A percentile compares a stretch with the other conserved stretches of the same genome.
phyloP scores from a whole-genome alignment of 768 basidiomycete genomes.

The Mycena belliarum region DNA sequence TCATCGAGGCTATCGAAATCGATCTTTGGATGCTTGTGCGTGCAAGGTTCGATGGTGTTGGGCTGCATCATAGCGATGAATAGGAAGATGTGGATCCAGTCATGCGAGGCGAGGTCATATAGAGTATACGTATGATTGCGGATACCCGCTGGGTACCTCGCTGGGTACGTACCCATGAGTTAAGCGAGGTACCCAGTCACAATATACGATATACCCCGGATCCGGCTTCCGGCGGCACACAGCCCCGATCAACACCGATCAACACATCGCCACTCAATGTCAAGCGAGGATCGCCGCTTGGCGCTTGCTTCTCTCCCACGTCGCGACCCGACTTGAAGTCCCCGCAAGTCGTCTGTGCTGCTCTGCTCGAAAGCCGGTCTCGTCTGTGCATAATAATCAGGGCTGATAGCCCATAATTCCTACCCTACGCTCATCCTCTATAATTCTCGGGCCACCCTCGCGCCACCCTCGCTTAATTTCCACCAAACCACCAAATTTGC shows the following conservation, averaged over 20 bases:
- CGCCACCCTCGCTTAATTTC: background rate
- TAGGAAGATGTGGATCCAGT: no score
- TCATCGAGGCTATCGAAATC: no score
- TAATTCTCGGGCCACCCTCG: background rate
- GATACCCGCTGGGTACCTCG: slow-evolving; percentile 9
- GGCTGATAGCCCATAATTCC: background rate
- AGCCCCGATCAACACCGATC: slow-evolving; percentile 2
- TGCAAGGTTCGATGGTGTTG: no score
- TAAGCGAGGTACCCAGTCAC: slow-evolving; percentile 15
- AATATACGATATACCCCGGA: slow-evolving; percentile 6
- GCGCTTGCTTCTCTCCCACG: background rate
- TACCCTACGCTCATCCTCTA: background rate
- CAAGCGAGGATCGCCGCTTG: background rate
- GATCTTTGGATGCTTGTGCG: no score
- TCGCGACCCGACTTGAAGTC: no score
- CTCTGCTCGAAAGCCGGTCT: no score
- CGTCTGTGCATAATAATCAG: no score
- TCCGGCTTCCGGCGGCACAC: background rate
- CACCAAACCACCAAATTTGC: background rate
- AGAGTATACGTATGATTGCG: slow-evolving; percentile 1
- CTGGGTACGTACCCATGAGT: slow-evolving; percentile 8
- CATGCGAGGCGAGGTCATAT: background rate
- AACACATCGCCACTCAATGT: background rate
- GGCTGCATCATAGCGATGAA: no score
- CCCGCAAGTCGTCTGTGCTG: no score